Percentiles rank a stretch among this genome's conserved stretches.
phyloP scores from a whole-genome alignment of 148 eudicot species.

The Rhododendron henanense region DNA sequence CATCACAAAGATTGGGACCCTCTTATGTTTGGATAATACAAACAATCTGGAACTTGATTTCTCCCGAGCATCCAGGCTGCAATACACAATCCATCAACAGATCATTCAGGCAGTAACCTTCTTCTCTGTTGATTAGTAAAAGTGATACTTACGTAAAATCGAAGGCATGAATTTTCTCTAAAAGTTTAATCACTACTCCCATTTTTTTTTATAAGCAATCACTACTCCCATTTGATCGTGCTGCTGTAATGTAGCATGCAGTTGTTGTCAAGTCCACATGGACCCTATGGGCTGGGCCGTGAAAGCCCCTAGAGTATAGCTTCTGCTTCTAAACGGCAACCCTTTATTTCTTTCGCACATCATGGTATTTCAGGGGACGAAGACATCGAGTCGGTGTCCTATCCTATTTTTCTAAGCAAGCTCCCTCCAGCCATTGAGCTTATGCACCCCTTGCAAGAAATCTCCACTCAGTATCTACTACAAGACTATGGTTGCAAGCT shows the following conservation, averaged over 20 bases:
- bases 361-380: neutral
- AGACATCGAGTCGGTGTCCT: neutral
- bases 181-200: neutral
- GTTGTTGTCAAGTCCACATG: neutral
- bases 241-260: neutral
- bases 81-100: slow-evolving; percentile 17
- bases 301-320: neutral
- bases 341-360: neutral
- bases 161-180: neutral
- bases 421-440: neutral
- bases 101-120: slow-evolving; percentile 2
- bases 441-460: neutral
- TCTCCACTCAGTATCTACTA: neutral
- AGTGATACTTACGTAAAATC: neutral
- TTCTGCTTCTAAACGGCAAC: neutral
- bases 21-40: slow-evolving; percentile 48
- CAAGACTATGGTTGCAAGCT: neutral
- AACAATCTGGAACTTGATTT: slow-evolving; percentile 42
- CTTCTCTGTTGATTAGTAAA: neutral
- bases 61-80: slow-evolving; percentile 65
- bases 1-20: slow-evolving; percentile 58
- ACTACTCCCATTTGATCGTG: neutral
- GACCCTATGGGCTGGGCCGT: neutral
- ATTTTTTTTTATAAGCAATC: no score
- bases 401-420: neutral